Base-by-base conservation (phyloP, 2,329 filamentous ascomycete genomes). In the Didymella pomorum region DNA sequence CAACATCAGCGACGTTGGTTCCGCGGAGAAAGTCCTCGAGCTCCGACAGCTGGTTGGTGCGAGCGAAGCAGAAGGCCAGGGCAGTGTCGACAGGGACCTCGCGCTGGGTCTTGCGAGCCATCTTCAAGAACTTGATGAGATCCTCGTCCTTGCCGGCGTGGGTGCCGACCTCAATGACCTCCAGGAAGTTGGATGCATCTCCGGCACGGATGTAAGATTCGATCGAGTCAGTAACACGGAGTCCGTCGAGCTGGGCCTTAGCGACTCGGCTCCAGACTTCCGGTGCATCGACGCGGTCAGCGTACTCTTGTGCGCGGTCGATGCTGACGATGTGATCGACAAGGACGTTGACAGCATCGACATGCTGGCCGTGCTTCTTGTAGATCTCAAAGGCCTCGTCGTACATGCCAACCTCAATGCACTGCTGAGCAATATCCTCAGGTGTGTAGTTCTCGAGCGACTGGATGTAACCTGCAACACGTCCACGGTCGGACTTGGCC, bases 371-470 rank as follows among this genome's bases (percentile, higher is more conserved):
- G 67, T 93, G 91, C 86, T 99, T 99, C 87, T 98, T 98, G 85
- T 93, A 96, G 68, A 99, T 95, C 80, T 97, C 92, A 68, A 99
- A 97, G 1, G 95, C 95, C 79, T 99, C 96, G 78, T 99, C 96
- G 72, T 91, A 92, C 67, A 99, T 86, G 61, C 95, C 95, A 58
- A 98, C 93, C 58, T 96, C 91, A 70, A 98, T 95, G 80, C 93
- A 97, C 71, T 96, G 90, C 50, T 89, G 85, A 6, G 95, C 92
- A 74, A 98, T 97, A 72, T 98, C 95, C 64, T 96, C 91, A 0
- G 94, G 89, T 62, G 91, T 92, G 80, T 96, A 99, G 56, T 89
- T 88, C 68, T 93, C 89, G 33, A 99, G 87, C 71, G 91, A 88
- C 76, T 97, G 91, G 66, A 99, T 95, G 80, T 99, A 99, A 75